Evolutionary conservation across 1,139 yeast genomes (phyloP), one percentile per base, ranked within the genome.

Genomic region (Zygosaccharomyces sapae): DNA sequence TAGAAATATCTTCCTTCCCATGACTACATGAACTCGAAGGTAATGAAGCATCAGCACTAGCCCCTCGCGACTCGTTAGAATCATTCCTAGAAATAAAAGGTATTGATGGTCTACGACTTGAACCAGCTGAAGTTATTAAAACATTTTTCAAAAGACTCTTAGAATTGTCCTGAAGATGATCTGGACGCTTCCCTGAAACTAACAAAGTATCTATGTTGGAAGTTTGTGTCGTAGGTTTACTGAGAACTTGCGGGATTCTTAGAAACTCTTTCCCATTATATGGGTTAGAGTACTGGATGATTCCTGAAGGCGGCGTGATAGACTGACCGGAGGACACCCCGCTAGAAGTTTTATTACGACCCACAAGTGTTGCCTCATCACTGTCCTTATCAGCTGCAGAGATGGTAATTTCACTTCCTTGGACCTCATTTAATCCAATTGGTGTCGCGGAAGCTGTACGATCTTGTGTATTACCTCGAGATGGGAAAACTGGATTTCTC

Each of bases 101-200:
- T 13, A 30, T 13, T n/a, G 40, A 37, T 1, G 40, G 31, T 37
- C 52, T 41, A 10, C 33, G 33, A 16, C 45, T 33, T 3, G 34
- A 39, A 6, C 47, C 46, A 2, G 42, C 47, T 12, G 49, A 30
- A 2, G 45, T 37, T 35, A 43, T 42, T 31, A 52, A 38, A 12
- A 48, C 53, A 18, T 52, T 50, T 35, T 47, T 49, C 27, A 52
- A 38, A 12, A 52, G 37, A 16, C 48, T 45, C 33, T 50, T 47
- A 8, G 55, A 52, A 22, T 36, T 44, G 33, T 49, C 48, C 16
- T 33, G 44, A 18, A 42, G 30, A 10, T 44, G 41, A 3, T 48
- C 53, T 5, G 38, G 41, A 34, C 40, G 44, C n/a, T 36, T 43
- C 19, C 39, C 44, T 22, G 41, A 41, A 33, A 39, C 38, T 22